These are phyloP conservation scores for Bipolaris oryzae DNA, from an alignment of 2,329 filamentous ascomycete species.

Conservation along the genomic window DNA sequence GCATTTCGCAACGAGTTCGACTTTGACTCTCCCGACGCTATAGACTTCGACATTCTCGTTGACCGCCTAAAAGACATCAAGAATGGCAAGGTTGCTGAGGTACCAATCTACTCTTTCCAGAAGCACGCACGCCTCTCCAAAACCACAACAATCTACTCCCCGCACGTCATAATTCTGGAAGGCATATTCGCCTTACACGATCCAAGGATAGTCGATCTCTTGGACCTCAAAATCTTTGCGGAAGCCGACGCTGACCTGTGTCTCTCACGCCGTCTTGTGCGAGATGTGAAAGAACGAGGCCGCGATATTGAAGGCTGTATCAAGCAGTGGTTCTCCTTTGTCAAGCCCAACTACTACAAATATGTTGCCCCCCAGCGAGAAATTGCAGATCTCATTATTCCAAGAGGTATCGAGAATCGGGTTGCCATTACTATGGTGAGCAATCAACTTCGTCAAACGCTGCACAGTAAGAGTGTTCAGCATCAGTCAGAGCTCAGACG, in stretches of 20 bases:
- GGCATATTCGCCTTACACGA: slow-evolving; percentile 96
- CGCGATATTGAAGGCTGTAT: slow-evolving; percentile 94
- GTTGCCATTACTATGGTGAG: slow-evolving; percentile 96
- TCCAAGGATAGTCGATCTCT: slow-evolving; percentile 77
- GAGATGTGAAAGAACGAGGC: slow-evolving; percentile 87
- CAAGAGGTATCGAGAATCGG: slow-evolving; percentile 89
- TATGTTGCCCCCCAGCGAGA: slow-evolving; percentile 91
- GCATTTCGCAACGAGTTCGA: slow-evolving; percentile 94
- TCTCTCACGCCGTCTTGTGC: slow-evolving; percentile 70
- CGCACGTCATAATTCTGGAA: slow-evolving; percentile 92
- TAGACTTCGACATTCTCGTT: slow-evolving; percentile 91
- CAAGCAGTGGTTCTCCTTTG: slow-evolving; percentile 96
- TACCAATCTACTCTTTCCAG: slow-evolving; percentile 93
- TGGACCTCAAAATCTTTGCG: slow-evolving; percentile 97
- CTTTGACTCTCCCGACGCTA: slow-evolving; percentile 91
- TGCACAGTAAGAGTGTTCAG: slow-evolving; percentile 81
- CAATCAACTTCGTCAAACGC: slow-evolving; percentile 86
- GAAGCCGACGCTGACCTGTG: slow-evolving; percentile 96
- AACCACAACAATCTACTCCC: slow-evolving; percentile 91
- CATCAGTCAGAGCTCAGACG: slow-evolving; percentile 80
- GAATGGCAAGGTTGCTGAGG: slow-evolving; percentile 84
- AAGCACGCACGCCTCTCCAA: slow-evolving; percentile 81
- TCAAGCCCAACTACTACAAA: slow-evolving; percentile 96
- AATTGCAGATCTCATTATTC: slow-evolving; percentile 93
- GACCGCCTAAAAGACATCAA: slow-evolving; percentile 83